Percentiles rank a stretch among this genome's conserved stretches.
Evolutionary conservation across 371 early-diverging fungal species (phyloP).

Genomic region (Mortierella sp.): DNA sequence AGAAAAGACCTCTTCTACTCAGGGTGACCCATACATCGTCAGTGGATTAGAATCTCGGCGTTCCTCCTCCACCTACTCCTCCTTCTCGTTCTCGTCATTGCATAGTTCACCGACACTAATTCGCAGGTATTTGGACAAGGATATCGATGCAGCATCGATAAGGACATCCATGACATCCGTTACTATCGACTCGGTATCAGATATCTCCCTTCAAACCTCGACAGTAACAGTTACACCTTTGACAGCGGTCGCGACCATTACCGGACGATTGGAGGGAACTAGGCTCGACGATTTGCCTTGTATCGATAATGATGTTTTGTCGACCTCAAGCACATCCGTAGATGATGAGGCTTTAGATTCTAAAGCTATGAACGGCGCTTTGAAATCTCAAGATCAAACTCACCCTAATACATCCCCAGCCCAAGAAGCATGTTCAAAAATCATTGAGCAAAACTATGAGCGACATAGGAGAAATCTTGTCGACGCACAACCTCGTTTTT

Average conservation of each 20-base stretch:
- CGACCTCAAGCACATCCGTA: background rate
- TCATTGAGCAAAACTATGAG: background rate
- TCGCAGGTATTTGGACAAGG: background rate
- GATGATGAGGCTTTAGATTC: background rate
- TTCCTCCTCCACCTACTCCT: too few species aligned
- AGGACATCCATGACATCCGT: background rate
- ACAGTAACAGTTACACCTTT: background rate
- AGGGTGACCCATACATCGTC: background rate
- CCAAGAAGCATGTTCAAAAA: slow-evolving; percentile 4
- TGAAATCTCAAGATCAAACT: background rate
- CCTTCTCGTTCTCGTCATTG: background rate
- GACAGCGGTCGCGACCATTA: background rate
- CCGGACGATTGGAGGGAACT: background rate
- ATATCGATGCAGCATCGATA: background rate
- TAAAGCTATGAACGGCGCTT: background rate
- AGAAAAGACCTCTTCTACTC: background rate
- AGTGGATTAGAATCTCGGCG: background rate
- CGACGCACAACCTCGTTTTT: background rate
- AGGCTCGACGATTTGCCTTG: background rate
- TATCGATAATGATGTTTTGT: background rate
- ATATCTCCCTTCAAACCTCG: background rate
- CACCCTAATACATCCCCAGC: background rate
- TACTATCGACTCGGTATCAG: background rate
- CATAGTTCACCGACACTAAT: background rate
- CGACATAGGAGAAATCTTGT: background rate